Evolutionary conservation across 768 basidiomycete species (phyloP).

Genomic region (Lepiota venenata): DNA sequence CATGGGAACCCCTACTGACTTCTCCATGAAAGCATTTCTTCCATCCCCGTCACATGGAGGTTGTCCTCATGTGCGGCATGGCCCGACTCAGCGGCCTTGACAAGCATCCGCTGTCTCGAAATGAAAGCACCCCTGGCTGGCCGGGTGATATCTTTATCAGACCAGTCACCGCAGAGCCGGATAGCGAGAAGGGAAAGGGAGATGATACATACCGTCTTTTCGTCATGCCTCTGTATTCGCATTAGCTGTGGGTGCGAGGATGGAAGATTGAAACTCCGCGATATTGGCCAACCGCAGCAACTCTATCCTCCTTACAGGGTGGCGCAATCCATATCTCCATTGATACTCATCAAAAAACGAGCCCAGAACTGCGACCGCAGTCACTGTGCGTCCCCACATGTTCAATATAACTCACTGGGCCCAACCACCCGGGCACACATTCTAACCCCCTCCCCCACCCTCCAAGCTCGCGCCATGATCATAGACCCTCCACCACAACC

Average conservation of each 20-base stretch:
- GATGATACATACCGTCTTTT: slow-evolving; percentile 14
- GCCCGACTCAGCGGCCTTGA: slow-evolving; percentile 18
- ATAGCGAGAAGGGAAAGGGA: slow-evolving; percentile 3
- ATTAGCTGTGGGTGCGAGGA: neutral
- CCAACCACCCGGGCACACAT: no score
- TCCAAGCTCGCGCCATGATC: no score
- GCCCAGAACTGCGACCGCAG: no score
- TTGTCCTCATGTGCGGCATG: slow-evolving; percentile 32
- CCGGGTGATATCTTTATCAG: slow-evolving; percentile 36
- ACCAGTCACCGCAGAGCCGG: neutral
- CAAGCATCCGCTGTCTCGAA: slow-evolving; percentile 14
- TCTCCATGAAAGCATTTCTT: slow-evolving; percentile 40
- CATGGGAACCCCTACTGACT: neutral
- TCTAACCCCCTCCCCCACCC: no score
- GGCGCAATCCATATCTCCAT: no score
- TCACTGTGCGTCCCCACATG: no score
- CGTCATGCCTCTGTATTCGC: slow-evolving; percentile 8
- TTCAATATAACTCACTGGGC: no score
- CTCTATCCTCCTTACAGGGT: no score
- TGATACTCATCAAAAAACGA: no score
- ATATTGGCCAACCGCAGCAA: no score
- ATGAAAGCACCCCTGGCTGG: slow-evolving; percentile 17
- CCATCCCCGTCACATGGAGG: slow-evolving; percentile 40
- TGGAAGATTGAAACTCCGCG: no score
- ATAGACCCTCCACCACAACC: no score